Conservation (phyloP, 2,329 filamentous ascomycete species). For the Sporothrix variecibatus region DNA sequence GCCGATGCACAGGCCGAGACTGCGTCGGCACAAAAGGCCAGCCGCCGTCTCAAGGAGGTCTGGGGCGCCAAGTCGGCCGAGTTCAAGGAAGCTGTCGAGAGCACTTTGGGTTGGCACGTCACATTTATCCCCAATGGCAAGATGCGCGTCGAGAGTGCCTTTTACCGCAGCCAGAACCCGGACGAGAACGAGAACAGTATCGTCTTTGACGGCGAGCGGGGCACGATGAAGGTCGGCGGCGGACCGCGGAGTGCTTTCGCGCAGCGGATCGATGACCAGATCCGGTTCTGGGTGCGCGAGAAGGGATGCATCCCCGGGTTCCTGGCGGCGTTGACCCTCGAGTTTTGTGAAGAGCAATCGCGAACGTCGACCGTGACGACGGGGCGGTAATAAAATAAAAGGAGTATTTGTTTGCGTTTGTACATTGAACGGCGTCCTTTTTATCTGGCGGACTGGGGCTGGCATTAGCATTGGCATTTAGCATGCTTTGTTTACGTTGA, state of each 20-base stretch:
- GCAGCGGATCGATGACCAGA: conserved; percentile 77
- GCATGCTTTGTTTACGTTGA: neutral
- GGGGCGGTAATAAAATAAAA: neutral
- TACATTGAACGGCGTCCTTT: neutral
- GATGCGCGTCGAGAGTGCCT: conserved; percentile 85
- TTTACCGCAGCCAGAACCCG: conserved; percentile 66
- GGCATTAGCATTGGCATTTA: neutral
- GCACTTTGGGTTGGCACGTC: conserved; percentile 88
- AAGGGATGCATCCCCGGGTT: conserved; percentile 93
- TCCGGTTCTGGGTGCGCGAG: conserved; percentile 94
- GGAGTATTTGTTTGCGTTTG: neutral
- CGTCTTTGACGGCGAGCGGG: conserved; percentile 88
- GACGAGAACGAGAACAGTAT: conserved; percentile 73
- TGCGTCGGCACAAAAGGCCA: conserved; percentile 77
- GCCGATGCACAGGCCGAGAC: conserved; percentile 69
- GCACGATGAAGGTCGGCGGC: conserved; percentile 96
- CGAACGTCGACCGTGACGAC: conserved; percentile 29
- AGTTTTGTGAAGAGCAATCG: conserved; percentile 79
- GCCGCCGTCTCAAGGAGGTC: conserved; percentile 79
- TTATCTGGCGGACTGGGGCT: neutral
- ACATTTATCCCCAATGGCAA: conserved; percentile 97
- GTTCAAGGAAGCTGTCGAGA: conserved; percentile 93
- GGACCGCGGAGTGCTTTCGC: conserved; percentile 87
- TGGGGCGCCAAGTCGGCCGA: conserved; percentile 89
- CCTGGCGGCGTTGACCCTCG: conserved; percentile 83